Evolutionary conservation across 169 alveolate genomes (phyloP).

Genomic region (Babesia gibsoni): DNA sequence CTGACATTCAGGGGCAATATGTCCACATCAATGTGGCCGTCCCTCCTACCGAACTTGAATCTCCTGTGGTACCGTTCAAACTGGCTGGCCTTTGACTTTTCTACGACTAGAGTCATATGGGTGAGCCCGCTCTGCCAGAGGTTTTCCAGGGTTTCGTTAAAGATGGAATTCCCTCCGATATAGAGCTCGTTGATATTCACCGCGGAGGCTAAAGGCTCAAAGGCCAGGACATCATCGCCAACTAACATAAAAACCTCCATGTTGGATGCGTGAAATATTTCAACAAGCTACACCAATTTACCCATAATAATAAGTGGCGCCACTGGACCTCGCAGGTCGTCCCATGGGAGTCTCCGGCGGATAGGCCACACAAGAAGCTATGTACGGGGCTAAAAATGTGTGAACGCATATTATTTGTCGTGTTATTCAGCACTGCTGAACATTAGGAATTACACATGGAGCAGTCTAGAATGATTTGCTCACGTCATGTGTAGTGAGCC

Average conservation of each 20-base stretch:
- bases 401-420: too few relatives aligned
- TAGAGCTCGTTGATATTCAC: slow-evolving; percentile 20
- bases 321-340: too few relatives aligned
- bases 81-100: slow-evolving; percentile 5
- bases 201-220: slow-evolving; percentile 40
- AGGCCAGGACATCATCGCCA: slow-evolving; percentile 9
- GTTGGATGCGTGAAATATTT: not conserved
- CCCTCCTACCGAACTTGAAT: slow-evolving; percentile 19
- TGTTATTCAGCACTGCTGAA: too few relatives aligned
- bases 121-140: slow-evolving; percentile 40
- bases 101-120: slow-evolving; percentile 22
- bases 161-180: slow-evolving; percentile 37
- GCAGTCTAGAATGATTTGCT: too few relatives aligned
- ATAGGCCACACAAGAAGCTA: too few relatives aligned
- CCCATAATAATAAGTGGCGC: too few relatives aligned
- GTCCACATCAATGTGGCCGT: slow-evolving; percentile 29
- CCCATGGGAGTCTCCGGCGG: too few relatives aligned
- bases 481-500: slow-evolving; percentile 1
- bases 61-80: not conserved
- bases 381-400: too few relatives aligned
- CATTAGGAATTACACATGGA: too few relatives aligned
- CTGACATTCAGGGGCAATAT: slow-evolving; percentile 34
- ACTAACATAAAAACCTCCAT: slow-evolving; percentile 51
- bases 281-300: not conserved
- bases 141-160: slow-evolving; percentile 41